Evolutionary conservation across 192 early-diverging fungal species (phyloP), one percentile per base, ranked within the genome.

Genomic region (Mortierella antarctica): DNA sequence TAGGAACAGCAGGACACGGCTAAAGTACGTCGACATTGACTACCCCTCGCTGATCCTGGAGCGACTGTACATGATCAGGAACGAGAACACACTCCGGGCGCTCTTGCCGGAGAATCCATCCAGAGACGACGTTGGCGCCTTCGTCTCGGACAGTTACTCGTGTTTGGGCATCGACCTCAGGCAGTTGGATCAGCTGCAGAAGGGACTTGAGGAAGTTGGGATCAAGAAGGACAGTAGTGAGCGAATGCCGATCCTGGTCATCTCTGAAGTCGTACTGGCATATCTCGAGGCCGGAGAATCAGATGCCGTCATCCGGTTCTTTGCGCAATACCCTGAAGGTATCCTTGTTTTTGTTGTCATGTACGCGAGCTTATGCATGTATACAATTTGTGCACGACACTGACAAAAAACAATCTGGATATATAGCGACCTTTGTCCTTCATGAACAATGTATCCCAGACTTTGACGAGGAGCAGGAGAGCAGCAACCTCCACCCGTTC

Each of bases 391-490:
- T 31, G 31, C 31, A 31, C 31, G 31, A 31, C 31, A 31, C 31
- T 31, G 31, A 31, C 31, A 31, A 3, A 31, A 31, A 31, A n/a
- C n/a, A n/a, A 3, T 31, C 31, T 31, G 31, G 31, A 31, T 31
- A 31, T 31, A 67, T 67, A 80, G 77, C 77, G 2, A 80, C 77
- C 7, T 80, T 80, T 18, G 23, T 80, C 23, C 42, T 80, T 1
- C 77, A 80, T 49, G 77, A 80, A 39, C 77, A 80, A 54, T 80
- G 77, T 55, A 72, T 80, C 21, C 77, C 77, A 42, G 64, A 57
- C 12, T 80, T 64, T 50, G 77, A 80, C 49, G 8, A 13, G 14
- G 65, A 80, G 17, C 64, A 61, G 0, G 56, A 60, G 49, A 41
- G 68, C 3, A 65, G 72, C n/a, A 67, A 72, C 52, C 39, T 72